phyloP scores from a whole-genome alignment of 2,329 filamentous ascomycete genomes.

The Colletotrichum navitas region DNA sequence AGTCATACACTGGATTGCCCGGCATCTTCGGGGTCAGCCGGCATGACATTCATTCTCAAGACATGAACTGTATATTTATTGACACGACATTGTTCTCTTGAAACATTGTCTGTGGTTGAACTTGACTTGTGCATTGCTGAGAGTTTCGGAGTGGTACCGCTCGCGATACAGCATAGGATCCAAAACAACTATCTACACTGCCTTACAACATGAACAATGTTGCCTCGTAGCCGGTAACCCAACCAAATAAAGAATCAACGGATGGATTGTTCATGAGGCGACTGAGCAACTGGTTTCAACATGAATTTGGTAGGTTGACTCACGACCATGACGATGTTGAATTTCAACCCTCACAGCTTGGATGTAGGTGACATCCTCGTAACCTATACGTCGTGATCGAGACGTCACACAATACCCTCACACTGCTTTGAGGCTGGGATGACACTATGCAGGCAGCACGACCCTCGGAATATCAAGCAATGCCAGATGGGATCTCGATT shows the following conservation, averaged over 20 bases:
- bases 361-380: not conserved
- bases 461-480: not conserved
- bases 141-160: not conserved
- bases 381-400: not conserved
- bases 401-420: not conserved
- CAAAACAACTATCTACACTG: not conserved
- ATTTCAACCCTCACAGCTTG: not conserved
- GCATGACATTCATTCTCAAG: not conserved
- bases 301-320: not conserved
- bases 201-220: not conserved
- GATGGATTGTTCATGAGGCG: not conserved
- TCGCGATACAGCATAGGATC: not conserved
- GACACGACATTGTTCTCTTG: not conserved
- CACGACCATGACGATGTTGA: too few species aligned
- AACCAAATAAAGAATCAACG: not conserved
- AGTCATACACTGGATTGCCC: constrained; percentile 16
- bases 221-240: not conserved
- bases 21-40: not conserved
- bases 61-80: not conserved
- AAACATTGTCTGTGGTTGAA: not conserved
- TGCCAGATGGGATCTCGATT: not conserved
- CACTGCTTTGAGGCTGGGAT: not conserved
- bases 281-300: not conserved
- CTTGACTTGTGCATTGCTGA: accelerated
- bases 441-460: not conserved